These are phyloP conservation scores for Quercus glauca DNA, from an alignment of 306 rosid genomes.

Conservation along the genomic window DNA sequence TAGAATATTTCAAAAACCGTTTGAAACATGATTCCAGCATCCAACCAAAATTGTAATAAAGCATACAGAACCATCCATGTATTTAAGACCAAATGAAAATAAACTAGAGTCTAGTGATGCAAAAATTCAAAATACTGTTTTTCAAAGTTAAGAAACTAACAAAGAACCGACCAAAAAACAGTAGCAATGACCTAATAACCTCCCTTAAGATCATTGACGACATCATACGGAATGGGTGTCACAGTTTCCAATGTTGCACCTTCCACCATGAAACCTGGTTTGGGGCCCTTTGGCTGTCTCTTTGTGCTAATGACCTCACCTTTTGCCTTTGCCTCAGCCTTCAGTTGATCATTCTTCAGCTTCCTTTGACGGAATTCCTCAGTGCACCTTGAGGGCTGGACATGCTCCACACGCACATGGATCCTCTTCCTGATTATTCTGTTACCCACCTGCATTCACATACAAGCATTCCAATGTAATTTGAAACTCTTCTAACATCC, in stretches of 20 bases:
- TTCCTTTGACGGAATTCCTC: constrained; percentile 79
- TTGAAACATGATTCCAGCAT: not conserved
- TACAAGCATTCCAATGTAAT: not conserved
- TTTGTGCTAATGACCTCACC: constrained; percentile 80
- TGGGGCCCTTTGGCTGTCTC: constrained; percentile 89
- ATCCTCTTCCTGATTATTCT: constrained; percentile 77
- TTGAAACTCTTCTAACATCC: not conserved
- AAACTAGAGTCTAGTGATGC: constrained; percentile 21
- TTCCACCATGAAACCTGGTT: constrained; percentile 93
- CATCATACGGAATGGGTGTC: constrained; percentile 95
- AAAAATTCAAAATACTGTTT: not conserved
- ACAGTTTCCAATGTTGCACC: constrained; percentile 88
- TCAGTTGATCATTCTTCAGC: constrained; percentile 63
- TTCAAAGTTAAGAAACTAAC: not conserved
- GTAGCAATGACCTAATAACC: constrained; percentile 54
- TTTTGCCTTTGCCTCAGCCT: constrained; percentile 78
- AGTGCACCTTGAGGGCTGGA: constrained; percentile 72
- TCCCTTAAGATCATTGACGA: constrained; percentile 94
- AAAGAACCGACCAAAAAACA: not conserved
- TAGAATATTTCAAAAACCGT: not conserved
- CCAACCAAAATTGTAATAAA: not conserved
- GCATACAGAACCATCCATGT: constrained; percentile 2
- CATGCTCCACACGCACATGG: constrained; percentile 94
- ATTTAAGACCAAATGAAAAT: constrained; percentile 18
- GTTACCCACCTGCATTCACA: constrained; percentile 60